Conservation (phyloP, 495 filamentous ascomycete species). For the Aspergillus sclerotioniger region DNA sequence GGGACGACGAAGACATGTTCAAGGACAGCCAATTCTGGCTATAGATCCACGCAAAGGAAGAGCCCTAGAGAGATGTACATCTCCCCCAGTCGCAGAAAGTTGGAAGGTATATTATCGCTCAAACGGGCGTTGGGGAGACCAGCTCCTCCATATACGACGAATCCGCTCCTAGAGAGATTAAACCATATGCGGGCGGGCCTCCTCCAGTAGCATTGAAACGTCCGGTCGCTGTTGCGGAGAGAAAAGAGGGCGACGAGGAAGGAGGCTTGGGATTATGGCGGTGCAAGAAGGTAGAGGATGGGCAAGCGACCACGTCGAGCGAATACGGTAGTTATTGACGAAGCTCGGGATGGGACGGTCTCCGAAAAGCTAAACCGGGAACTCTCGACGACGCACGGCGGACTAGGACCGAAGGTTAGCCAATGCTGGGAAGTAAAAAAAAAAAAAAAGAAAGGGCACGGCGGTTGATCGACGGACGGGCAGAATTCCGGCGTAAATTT, state of each 20-base stretch:
- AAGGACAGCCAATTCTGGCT: slow-evolving; percentile 17
- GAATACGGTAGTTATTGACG: slow-evolving; percentile 3
- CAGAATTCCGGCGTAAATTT: slow-evolving; percentile 17
- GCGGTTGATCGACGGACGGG: slow-evolving; percentile 25
- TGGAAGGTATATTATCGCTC: slow-evolving; percentile 18
- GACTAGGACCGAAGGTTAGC: slow-evolving; percentile 11
- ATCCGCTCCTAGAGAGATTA: slow-evolving; percentile 22
- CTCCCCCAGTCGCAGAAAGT: slow-evolving; percentile 26
- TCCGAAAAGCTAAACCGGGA: slow-evolving; percentile 4
- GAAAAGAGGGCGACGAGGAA: background rate
- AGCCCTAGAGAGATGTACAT: slow-evolving; percentile 27
- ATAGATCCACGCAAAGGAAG: slow-evolving; percentile 14
- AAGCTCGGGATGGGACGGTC: slow-evolving; percentile 3
- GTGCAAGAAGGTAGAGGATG: slow-evolving; percentile 10
- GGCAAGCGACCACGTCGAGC: slow-evolving; percentile 11
- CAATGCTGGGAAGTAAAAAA: slow-evolving; percentile 14
- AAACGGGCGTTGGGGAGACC: slow-evolving; percentile 36
- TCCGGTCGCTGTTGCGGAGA: background rate
- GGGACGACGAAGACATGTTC: slow-evolving; percentile 38
- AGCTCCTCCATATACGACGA: slow-evolving; percentile 42
- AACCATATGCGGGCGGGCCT: slow-evolving; percentile 18
- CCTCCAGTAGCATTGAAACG: slow-evolving; percentile 13
- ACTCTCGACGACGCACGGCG: slow-evolving; percentile 1
- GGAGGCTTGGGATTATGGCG: slow-evolving; percentile 10
- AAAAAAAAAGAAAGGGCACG: slow-evolving; percentile 15